These are phyloP conservation scores for Nothophytophthora sp. DNA, from an alignment of 352 stramenopile species.

Conservation along the genomic window DNA sequence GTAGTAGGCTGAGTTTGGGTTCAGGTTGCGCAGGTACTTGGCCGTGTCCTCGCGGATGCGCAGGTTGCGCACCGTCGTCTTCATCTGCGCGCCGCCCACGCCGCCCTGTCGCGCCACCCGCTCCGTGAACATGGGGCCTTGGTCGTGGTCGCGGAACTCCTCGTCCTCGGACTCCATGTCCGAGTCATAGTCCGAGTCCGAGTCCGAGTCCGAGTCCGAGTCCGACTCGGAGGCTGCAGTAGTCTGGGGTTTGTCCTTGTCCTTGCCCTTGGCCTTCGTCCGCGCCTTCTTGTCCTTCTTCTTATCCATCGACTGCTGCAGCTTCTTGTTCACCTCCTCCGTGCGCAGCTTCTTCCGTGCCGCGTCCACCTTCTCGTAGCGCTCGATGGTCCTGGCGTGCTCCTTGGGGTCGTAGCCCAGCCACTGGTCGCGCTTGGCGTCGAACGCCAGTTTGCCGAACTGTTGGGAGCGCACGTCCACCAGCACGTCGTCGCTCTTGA, in stretches of 20 bases:
- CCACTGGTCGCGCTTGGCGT: constrained; percentile 98
- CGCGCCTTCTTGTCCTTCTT: constrained; percentile 33
- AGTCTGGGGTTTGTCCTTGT: constrained; percentile 17
- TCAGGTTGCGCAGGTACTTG: constrained; percentile 99
- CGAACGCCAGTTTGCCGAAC: constrained; percentile 96
- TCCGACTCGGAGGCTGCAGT: too few relatives aligned
- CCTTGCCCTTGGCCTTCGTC: constrained; percentile 21
- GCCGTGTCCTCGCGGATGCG: constrained; percentile 99
- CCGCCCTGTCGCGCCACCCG: constrained; percentile 95
- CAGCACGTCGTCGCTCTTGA: constrained; percentile 83
- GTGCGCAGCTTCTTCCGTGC: constrained; percentile 79
- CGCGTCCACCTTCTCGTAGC: constrained; percentile 84
- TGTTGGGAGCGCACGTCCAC: constrained; percentile 87
- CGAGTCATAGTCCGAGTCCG: constrained; percentile 90
- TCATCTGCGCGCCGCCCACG: constrained; percentile 98
- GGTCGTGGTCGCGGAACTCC: constrained; percentile 92
- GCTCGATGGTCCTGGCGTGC: constrained; percentile 72
- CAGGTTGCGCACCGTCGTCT: constrained; percentile 96
- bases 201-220: constrained; percentile 72
- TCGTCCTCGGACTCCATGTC: constrained; percentile 89
- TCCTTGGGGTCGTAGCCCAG: constrained; percentile 93
- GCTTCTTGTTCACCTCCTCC: constrained; percentile 77
- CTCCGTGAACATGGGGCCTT: constrained; percentile 94
- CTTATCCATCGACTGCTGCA: constrained; percentile 51
- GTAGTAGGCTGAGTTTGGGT: constrained; percentile 98